Evolutionary conservation across 768 basidiomycete species (phyloP), one percentile per base, ranked within the genome.

Genomic region (Leccinum boreale): DNA sequence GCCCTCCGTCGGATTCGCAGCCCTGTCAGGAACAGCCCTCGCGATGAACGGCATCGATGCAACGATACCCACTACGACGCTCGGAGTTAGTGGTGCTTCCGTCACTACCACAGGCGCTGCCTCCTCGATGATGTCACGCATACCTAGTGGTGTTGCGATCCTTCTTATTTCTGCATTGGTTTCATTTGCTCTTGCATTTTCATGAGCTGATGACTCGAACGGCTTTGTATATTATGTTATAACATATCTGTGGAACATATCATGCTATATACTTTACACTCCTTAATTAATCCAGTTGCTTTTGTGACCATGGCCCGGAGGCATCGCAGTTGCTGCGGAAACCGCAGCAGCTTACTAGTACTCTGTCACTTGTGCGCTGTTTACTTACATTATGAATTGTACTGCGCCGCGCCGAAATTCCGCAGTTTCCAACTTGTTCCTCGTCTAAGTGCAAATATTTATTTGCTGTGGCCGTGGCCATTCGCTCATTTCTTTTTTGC

Each of bases 1-100:
- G 1, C 73, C 82, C 3, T 73, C 78, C 3, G 79, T 84, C 9
- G 82, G 82, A 5, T 82, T 84, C 62, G 82, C 82, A 17, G 63
- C 66, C 3, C 70, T 82, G 28, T 77, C 80, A 5, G 54, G 61
- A 4, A 57, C 58, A 10, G 71, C 64, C 28, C 61, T 71, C 4
- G 60, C 60, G 7, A 62, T 63, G 67, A 71, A 70, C 29, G 70
- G 71, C 4, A 29, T 52, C n/a, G 35, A 58, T 51, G 67, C 58
- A 26, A 29, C 39, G 8, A 50, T 73, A 3, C 69, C 69, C 15
- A 64, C 52, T 4, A 59, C 59, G 14, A 70, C 68, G 3, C 21
- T 73, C 21, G 69, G 69, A 28, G 50, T 61, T 1, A 58, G n/a
- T 15, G 47, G 36, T 24, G 60, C 62, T 24, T 55, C 69, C 0